Percentiles rank a stretch among this genome's conserved stretches.
phyloP scores from a whole-genome alignment of 1,139 yeast species.

The Debaryomyces singareniensis region DNA sequence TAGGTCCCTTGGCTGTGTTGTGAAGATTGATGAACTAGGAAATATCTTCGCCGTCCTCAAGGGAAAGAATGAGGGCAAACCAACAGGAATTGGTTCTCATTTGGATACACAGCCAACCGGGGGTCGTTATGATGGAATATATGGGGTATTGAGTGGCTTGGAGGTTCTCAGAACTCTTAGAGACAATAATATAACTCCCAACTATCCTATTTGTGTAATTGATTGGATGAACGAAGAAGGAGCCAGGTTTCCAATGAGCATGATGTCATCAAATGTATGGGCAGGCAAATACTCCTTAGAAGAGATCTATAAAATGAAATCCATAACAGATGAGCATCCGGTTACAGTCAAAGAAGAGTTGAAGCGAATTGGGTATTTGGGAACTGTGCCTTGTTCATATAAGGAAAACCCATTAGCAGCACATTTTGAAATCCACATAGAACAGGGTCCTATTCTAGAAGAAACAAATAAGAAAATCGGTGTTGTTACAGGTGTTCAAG shows the following conservation, averaged over 20 bases:
- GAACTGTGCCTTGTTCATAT: conserved; percentile 42
- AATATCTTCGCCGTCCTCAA: conserved; percentile 62
- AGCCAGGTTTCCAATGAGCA: conserved; percentile 62
- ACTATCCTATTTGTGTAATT: conserved; percentile 58
- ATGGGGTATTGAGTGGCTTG: conserved; percentile 62
- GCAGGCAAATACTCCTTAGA: conserved; percentile 44
- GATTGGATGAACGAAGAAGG: conserved; percentile 81
- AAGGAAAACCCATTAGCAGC: conserved; percentile 52
- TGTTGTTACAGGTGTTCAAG: conserved; percentile 62
- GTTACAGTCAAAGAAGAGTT: conserved; percentile 51
- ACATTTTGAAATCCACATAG: conserved; percentile 71
- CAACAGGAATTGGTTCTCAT: conserved; percentile 70
- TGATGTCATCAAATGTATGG: conserved; percentile 66
- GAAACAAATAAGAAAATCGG: conserved; percentile 51
- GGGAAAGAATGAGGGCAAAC: conserved; percentile 44
- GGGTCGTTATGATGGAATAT: conserved; percentile 68
- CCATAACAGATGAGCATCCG: conserved; percentile 46
- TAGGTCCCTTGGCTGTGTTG: conserved; percentile 46
- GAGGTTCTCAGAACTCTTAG: conserved; percentile 61
- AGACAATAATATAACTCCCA: conserved; percentile 51
- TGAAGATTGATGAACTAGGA: conserved; percentile 57
- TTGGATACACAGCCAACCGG: conserved; percentile 78
- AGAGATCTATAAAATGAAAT: conserved; percentile 43
- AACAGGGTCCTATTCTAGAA: conserved; percentile 70
- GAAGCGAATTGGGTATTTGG: conserved; percentile 56